These are phyloP conservation scores for Kodamaea derodonti DNA, from an alignment of 1,139 yeast species.

Conservation along the genomic window DNA sequence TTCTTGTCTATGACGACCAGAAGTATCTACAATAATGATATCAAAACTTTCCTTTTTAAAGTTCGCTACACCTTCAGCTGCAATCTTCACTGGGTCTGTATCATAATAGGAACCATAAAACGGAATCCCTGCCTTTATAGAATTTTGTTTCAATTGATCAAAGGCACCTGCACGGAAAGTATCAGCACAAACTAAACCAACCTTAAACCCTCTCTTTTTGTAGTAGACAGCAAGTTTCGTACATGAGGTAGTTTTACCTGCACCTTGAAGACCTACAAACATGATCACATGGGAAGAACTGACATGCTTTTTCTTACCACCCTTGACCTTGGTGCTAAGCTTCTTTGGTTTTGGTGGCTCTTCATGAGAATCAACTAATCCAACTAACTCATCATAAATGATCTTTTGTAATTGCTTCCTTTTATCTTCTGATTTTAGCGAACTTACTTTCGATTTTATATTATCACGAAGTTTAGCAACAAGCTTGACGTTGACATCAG, in stretches of 20 bases:
- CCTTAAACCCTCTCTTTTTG: slow-evolving; percentile 89
- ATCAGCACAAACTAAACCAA: slow-evolving; percentile 97
- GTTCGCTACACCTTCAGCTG: slow-evolving; percentile 86
- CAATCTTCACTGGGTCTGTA: slow-evolving; percentile 92
- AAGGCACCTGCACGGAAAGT: slow-evolving; percentile 99
- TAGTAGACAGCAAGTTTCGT: slow-evolving; percentile 94
- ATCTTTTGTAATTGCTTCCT: slow-evolving; percentile 84
- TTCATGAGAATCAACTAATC: slow-evolving; percentile 66
- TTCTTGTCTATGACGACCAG: slow-evolving; percentile 98
- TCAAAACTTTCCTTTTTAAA: slow-evolving; percentile 91
- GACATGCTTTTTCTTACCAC: slow-evolving; percentile 26
- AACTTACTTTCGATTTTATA: slow-evolving; percentile 54
- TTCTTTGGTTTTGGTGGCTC: slow-evolving; percentile 86
- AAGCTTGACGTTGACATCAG: slow-evolving; percentile 85
- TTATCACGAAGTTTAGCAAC: slow-evolving; percentile 76
- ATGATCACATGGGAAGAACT: slow-evolving; percentile 60
- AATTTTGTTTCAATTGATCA: slow-evolving; percentile 96
- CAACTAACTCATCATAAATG: slow-evolving; percentile 87
- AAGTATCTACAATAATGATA: slow-evolving; percentile 91
- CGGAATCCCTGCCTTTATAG: slow-evolving; percentile 91
- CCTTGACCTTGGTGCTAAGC: slow-evolving; percentile 23
- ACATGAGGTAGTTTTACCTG: slow-evolving; percentile 97
- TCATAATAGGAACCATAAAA: slow-evolving; percentile 93
- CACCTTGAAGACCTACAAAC: slow-evolving; percentile 98
- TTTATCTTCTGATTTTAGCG: slow-evolving; percentile 52